Conservation (phyloP, 257 asterid species). For the Ilex asprella region DNA sequence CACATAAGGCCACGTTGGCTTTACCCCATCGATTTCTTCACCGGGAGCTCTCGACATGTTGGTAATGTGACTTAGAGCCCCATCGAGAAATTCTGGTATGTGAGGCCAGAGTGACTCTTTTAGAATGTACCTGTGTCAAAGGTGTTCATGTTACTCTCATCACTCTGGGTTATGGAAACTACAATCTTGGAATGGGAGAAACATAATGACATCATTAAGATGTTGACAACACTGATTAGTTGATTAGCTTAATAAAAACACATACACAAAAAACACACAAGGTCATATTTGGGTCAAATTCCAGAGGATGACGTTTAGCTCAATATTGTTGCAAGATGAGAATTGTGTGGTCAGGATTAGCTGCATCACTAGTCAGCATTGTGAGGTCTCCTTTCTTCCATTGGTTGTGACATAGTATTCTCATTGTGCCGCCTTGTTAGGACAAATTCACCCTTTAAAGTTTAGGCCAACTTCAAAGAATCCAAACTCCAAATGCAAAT, state of each 20-base stretch:
- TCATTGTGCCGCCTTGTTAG: no score
- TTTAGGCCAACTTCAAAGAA: not conserved
- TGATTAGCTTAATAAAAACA: not conserved
- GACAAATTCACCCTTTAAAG: not conserved
- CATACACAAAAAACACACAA: not conserved
- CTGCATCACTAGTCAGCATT: not conserved
- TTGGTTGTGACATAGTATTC: not conserved
- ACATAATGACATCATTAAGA: no score
- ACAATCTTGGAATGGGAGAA: not conserved
- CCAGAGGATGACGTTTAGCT: no score
- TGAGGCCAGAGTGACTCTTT: slow-evolving; percentile 64
- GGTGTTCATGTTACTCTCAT: no score
- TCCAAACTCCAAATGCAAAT: not conserved
- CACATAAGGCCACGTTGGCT: slow-evolving; percentile 57
- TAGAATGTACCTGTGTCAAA: slow-evolving; percentile 27
- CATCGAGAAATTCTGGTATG: slow-evolving; percentile 52
- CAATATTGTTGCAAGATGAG: no score
- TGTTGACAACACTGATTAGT: not conserved
- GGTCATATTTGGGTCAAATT: not conserved
- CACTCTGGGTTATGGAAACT: not conserved
- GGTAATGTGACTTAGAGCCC: slow-evolving; percentile 50
- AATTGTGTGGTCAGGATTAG: not conserved
- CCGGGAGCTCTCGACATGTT: slow-evolving; percentile 54
- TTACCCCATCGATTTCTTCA: slow-evolving; percentile 40
- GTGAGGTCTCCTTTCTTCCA: not conserved